Base-by-base conservation (phyloP, 2,329 filamentous ascomycete species). In the Knufia fluminis region DNA sequence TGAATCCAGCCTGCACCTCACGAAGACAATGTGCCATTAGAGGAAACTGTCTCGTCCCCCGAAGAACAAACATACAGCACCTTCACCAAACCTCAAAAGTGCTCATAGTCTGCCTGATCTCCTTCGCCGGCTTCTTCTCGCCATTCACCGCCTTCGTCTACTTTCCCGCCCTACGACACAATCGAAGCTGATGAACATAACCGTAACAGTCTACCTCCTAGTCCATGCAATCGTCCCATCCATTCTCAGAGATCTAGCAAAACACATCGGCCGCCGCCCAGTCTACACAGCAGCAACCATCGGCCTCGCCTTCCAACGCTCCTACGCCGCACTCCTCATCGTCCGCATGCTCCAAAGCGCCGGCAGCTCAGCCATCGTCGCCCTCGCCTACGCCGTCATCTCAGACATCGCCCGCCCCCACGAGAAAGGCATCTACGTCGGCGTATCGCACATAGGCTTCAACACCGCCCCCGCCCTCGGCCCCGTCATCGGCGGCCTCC, bases 341-440 rank as follows among this genome's bases (percentile, higher is more conserved):
- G 57, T 74, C 12, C 58, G 70, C 44, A 67, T 64, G 31, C 52
- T 73, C 16, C 71, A 74, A 51, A 69, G 66, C 33, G 63, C 68
- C 1, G 71, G 70, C 0, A 68, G 64, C 52, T 65, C 67, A 2
- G 66, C 66, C 26, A 72, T 68, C 0, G 68, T 72, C 33, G 67
- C 70, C 2, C 63, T 73, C 16, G 70, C 68, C 1, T 60, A 61
- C 1, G 68, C 66, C 0, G 68, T 71, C 0, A 64, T 72, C 17
- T 65, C 62, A 3, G 71, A 74, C 51, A 66, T 73, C 23, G 66
- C 67, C 0, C 69, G 63, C 1, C 56, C 62, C 2, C 63, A 61
- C 10, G 68, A 73, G 12, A 59, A 70, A 0, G 71, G 69, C 2
- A 64, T 62, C 0, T 72, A 63, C 46, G 67, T 72, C 62, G 84